Percentiles rank a stretch among this genome's conserved stretches.
Evolutionary conservation across 441 rosid species (phyloP).

Genomic region (Eruca vesicaria): DNA sequence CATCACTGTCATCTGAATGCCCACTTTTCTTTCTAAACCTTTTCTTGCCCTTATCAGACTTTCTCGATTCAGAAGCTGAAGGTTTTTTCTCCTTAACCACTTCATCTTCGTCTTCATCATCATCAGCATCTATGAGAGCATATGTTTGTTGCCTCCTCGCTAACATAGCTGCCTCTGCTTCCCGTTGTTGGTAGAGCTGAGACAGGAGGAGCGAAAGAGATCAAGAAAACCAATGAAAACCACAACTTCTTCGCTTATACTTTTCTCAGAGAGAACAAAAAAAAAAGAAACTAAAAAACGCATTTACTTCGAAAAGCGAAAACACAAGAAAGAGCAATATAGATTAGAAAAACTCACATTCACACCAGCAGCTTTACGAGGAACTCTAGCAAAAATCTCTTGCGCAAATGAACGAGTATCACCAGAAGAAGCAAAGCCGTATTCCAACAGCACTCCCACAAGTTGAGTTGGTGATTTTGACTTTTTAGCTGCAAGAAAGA

Average conservation of each 20-base stretch:
- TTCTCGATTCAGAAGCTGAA: constrained; percentile 44
- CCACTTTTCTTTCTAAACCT: constrained; percentile 81
- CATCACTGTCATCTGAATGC: constrained; percentile 67
- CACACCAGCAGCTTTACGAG: constrained; percentile 51
- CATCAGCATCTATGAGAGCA: constrained; percentile 76
- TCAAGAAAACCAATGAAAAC: constrained; percentile 8
- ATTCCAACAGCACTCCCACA: constrained; percentile 51
- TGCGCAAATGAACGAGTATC: constrained; percentile 69
- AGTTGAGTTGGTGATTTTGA: constrained; percentile 66
- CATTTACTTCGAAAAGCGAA: neutral
- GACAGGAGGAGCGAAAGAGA: neutral
- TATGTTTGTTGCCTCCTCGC: constrained; percentile 74
- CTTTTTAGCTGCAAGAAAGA: constrained; percentile 67
- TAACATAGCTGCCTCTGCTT: constrained; percentile 83
- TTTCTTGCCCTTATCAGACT: constrained; percentile 52
- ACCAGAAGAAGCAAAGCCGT: constrained; percentile 59
- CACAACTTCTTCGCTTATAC: too few species aligned
- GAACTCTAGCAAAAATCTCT: constrained; percentile 71
- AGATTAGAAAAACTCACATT: constrained; percentile 54
- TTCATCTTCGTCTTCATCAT: constrained; percentile 50
- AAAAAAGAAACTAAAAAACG: neutral
- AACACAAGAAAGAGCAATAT: neutral
- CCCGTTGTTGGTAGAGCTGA: constrained; percentile 78
- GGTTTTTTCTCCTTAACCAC: constrained; percentile 36
- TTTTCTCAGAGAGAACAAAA: neutral